phyloP scores from a whole-genome alignment of 2,329 filamentous ascomycete genomes.

The Metarhizium sp. region DNA sequence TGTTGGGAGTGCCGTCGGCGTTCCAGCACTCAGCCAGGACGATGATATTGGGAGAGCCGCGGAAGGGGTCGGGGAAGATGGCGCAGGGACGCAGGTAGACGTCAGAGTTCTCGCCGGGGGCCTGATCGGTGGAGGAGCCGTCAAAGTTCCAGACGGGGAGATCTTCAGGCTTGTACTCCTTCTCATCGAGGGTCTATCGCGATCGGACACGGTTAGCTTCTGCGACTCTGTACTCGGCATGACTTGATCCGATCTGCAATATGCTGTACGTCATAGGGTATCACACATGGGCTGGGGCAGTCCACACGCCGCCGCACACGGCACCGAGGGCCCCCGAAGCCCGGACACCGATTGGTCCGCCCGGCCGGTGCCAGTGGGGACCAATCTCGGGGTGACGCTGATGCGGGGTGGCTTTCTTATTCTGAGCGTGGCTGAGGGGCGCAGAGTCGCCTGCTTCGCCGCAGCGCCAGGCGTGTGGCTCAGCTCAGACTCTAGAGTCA shows the following conservation, averaged over 20 bases:
- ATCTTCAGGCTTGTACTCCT: conserved; percentile 40
- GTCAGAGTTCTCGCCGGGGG: conserved; percentile 91
- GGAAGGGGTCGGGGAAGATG: conserved; percentile 88
- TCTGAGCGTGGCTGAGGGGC: neutral
- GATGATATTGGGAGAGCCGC: conserved; percentile 80
- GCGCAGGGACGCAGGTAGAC: conserved; percentile 90
- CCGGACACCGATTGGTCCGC: neutral
- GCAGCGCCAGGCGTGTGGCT: conserved; percentile 1
- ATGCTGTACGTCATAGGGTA: neutral
- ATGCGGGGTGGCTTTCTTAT: neutral
- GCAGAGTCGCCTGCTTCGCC: neutral
- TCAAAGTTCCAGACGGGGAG: conserved; percentile 49
- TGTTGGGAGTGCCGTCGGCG: conserved; percentile 89
- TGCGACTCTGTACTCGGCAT: neutral
- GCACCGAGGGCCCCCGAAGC: neutral
- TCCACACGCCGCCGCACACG: neutral
- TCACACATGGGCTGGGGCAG: too few species aligned
- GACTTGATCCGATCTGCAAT: neutral
- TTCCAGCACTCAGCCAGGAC: conserved; percentile 95
- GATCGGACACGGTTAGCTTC: neutral
- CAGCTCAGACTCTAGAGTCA: neutral
- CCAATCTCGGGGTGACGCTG: neutral
- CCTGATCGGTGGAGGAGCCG: conserved; percentile 86
- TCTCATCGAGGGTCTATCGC: conserved; percentile 38
- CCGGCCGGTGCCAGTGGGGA: neutral